A percentile compares a stretch with the other conserved stretches of the same genome.
Conservation (phyloP, 2,329 filamentous ascomycete species). For the Akanthomyces uredinophilus region DNA sequence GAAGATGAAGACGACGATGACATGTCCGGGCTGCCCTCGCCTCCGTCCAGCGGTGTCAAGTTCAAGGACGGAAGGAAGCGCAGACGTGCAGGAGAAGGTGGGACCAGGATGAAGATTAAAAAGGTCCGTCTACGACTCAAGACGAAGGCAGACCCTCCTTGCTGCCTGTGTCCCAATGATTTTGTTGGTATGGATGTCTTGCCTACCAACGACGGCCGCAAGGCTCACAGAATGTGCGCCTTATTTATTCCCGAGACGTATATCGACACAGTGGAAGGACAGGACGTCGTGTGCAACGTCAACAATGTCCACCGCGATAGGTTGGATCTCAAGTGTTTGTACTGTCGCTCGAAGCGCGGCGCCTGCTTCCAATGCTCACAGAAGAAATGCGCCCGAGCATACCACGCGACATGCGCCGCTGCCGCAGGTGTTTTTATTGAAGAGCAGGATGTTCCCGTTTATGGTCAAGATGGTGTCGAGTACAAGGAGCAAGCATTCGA, state of each 20-base stretch:
- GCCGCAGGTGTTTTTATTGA: conserved; percentile 91
- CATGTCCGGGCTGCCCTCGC: conserved; percentile 68
- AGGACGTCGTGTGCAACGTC: conserved; percentile 72
- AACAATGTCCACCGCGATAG: conserved; percentile 80
- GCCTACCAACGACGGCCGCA: conserved; percentile 78
- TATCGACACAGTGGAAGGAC: conserved; percentile 65
- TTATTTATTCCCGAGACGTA: conserved; percentile 89
- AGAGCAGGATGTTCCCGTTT: conserved; percentile 76
- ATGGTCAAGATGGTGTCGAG: conserved; percentile 84
- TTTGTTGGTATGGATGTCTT: conserved; percentile 77
- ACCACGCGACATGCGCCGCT: conserved; percentile 91
- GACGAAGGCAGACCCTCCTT: conserved; percentile 68
- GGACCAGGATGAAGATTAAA: conserved; percentile 57
- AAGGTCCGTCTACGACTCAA: conserved; percentile 76
- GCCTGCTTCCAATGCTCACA: conserved; percentile 95
- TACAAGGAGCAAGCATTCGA: conserved; percentile 90
- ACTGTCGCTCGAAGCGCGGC: conserved; percentile 90
- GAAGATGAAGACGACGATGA: conserved; percentile 55
- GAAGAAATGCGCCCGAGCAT: conserved; percentile 88
- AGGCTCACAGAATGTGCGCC: conserved; percentile 84
- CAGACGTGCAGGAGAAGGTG: conserved; percentile 34
- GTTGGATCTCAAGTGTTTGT: conserved; percentile 87
- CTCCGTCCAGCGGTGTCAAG: conserved; percentile 67
- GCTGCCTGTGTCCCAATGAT: conserved; percentile 88
- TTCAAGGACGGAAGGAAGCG: conserved; percentile 62